Evolutionary conservation across 805 yeast species (phyloP).

Genomic region (Saccharomycopsis sp.): DNA sequence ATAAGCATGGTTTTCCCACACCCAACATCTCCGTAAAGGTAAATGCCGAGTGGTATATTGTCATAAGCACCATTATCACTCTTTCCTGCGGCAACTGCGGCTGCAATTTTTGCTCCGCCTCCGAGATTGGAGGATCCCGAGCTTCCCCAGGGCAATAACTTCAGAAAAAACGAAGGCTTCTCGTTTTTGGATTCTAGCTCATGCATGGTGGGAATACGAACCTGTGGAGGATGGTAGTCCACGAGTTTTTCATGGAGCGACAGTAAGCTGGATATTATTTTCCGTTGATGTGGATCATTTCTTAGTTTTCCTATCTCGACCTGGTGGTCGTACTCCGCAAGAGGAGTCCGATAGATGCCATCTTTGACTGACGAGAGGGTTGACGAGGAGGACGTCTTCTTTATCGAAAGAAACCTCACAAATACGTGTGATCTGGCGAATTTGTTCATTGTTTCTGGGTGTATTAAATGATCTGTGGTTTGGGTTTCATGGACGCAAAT

Average conservation of each 20-base stretch:
- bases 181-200: slow-evolving; percentile 47
- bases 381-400: not conserved
- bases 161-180: slow-evolving; percentile 1
- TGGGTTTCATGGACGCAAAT: not conserved
- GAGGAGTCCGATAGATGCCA: slow-evolving; percentile 32
- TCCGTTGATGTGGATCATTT: slow-evolving; percentile 78
- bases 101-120: not conserved
- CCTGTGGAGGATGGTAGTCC: slow-evolving; percentile 56
- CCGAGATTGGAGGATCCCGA: not conserved
- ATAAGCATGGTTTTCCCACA: slow-evolving; percentile 98
- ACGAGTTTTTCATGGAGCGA: slow-evolving; percentile 48
- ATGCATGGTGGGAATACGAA: slow-evolving; percentile 45
- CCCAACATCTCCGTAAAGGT: slow-evolving; percentile 95
- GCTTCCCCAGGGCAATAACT: not conserved
- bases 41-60: slow-evolving; percentile 71
- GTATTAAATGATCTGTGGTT: not conserved
- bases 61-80: slow-evolving; percentile 27
- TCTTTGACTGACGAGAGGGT: not conserved
- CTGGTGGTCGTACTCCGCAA: slow-evolving; percentile 44
- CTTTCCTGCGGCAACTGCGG: slow-evolving; percentile 2
- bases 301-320: slow-evolving; percentile 46
- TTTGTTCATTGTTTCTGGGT: not conserved
- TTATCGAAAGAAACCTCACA: not conserved
- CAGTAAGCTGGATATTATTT: slow-evolving; percentile 57
- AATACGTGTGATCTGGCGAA: not conserved